These are phyloP conservation scores for Pyrenophora teres DNA, from an alignment of 2,329 filamentous ascomycete genomes.

Conservation along the genomic window DNA sequence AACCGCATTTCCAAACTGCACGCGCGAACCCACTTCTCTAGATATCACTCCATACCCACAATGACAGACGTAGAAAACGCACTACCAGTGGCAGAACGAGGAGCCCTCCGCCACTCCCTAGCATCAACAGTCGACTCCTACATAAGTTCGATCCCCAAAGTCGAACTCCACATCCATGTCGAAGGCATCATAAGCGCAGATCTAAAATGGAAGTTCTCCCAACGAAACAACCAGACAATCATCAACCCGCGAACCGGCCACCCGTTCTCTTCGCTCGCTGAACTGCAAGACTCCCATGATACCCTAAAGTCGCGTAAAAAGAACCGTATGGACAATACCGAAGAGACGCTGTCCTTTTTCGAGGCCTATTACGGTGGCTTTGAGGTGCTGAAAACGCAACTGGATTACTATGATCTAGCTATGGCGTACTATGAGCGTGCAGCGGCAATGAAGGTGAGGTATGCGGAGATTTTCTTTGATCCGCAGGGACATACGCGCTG, in stretches of 20 bases:
- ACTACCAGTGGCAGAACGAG: constrained; percentile 9
- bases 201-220: constrained; percentile 50
- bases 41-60: not conserved
- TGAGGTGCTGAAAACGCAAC: constrained; percentile 41
- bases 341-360: constrained; percentile 24
- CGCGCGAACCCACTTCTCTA: not conserved
- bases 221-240: constrained; percentile 41
- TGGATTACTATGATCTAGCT: constrained; percentile 50
- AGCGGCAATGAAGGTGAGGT: constrained; percentile 47
- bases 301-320: constrained; percentile 8
- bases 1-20: not conserved
- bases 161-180: constrained; percentile 56
- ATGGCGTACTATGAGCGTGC: constrained; percentile 48
- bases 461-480: constrained; percentile 52
- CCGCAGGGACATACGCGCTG: constrained; percentile 50
- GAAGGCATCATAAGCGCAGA: constrained; percentile 53
- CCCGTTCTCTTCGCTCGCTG: not conserved
- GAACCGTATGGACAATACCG: constrained; percentile 17
- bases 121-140: constrained; percentile 9
- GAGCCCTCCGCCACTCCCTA: constrained; percentile 2
- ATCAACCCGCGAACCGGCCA: not conserved
- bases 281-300: constrained; percentile 38
- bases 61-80: constrained; percentile 18
- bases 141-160: constrained; percentile 41
- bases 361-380: constrained; percentile 31